Evolutionary conservation across 1,139 yeast genomes (phyloP), one percentile per base, ranked within the genome.

Genomic region (Diutina catenulata): DNA sequence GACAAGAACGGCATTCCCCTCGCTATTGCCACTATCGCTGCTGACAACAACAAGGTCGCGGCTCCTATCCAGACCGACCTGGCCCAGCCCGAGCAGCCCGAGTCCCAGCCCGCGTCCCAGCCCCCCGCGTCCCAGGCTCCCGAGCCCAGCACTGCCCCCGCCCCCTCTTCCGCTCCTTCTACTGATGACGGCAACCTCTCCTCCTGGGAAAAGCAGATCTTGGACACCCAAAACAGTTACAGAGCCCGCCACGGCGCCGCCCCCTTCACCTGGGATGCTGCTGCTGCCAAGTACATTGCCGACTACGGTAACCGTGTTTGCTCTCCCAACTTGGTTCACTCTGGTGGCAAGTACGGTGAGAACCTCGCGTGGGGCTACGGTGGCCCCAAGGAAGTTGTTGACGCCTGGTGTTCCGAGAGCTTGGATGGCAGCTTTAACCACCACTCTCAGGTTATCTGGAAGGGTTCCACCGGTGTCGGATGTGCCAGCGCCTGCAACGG

Each of bases 351-450:
- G 39, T 80, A 72, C 62, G 95, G 95, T 54, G 95, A 87, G 64
- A 87, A 87, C 69, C 69, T 87, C 54, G 95, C 94, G 39, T 64
- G 74, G 40, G 95, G 95, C 41, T 72, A 68, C 59, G 45, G 68
- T 35, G 57, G 66, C 26, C 62, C 66, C 22, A 42, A 44, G 20
- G 40, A 57, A 35, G 84, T 86, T 36, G 77, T 83, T 41, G 68
- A 73, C 35, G 95, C 91, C 40, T 87, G 95, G 96, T 86, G 83
- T 65, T 59, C 65, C 45, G 95, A 84, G 63, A n/a, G n/a, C n/a
- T n/a, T n/a, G n/a, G n/a, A n/a, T n/a, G 76, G 76, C 48, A 9
- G 11, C 11, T 60, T 77, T 41, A 18, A 37, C 38, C 38, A 37
- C 35, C 28, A 28, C 28, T 28, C 38, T 16, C 38, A 37, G 25